Base-by-base conservation (phyloP, 192 early-diverging fungal genomes). In the Backusella mclennaniae region DNA sequence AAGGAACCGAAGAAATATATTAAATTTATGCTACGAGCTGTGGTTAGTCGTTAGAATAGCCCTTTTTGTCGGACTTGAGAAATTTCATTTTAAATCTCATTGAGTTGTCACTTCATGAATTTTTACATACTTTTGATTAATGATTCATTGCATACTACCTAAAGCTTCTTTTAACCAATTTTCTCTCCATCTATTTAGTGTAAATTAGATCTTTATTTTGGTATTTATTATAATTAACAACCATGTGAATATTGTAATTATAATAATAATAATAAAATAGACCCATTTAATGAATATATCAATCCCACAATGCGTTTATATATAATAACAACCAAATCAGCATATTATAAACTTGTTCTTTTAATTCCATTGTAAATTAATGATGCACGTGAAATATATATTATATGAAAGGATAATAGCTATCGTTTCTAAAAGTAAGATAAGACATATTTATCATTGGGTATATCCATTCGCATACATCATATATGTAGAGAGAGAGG, bases 41-140 rank as follows among this genome's bases (percentile, higher is more conserved):
- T 49, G 19, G 6, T 49, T 6, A 49, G 46, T 49, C 46, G 46
- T 49, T 49, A 49, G 46, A 49, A 2, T 49, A 49, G 46, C 46
- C 19, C 46, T 0, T 49, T 49, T 63, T 56, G n/a, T n/a, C 56
- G 56, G 56, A 29, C 56, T 63, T 63, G 9, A n/a, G 3, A 63
- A 63, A 63, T 26, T 23, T 63, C 56, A 63, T 63, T 63, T 63
- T 63, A 63, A 63, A 63, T 63, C 21, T 63, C 23, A 63, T 63
- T 29, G 26, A 63, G 23, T 63, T 63, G 21, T 63, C 56, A 63
- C 21, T 63, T 63, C 12, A 26, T 56, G 19, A 56, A 21, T 56
- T 21, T 56, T 56, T 56, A 21, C 53, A 56, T 23, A 56, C 26
- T 44, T 44, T 44, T 44, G 12, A 44, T 14, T 44, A 17, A 17